Base-by-base conservation (phyloP, 202 grass and related monocot species). In the Tripidium arundinaceum region DNA sequence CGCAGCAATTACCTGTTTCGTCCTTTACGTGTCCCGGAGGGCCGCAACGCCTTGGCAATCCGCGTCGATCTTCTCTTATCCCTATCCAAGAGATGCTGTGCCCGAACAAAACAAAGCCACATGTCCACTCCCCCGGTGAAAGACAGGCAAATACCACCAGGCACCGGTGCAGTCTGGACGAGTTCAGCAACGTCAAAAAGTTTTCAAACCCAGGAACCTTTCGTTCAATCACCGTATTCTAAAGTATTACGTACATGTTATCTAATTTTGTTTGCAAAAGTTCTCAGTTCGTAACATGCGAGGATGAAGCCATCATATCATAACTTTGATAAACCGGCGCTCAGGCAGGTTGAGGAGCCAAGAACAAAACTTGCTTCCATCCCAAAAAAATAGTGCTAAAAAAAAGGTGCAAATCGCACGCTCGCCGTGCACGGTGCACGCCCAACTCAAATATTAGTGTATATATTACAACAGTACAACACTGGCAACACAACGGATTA, bases 11-110 rank as follows among this genome's bases (percentile, higher is more conserved):
- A n/a, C n/a, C n/a, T n/a, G n/a, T n/a, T n/a, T n/a, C n/a, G n/a
- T n/a, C n/a, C n/a, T n/a, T n/a, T n/a, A n/a, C n/a, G 73, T 82
- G 79, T 87, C 28, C 45, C 31, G 33, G 34, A 57, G 66, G 63
- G 45, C 8, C 31, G 8, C 63, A 29, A 38, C 71, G 86, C 70
- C n/a, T 63, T 79, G 16, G 75, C 62, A 24, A 83, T 31, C 39
- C 22, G 68, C 75, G 8, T 83, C 74, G 49, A 84, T 63, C 69
- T 4, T 75, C 50, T 75, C 64, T 61, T 61, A 43, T 77, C 76
- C 42, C 34, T 80, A 76, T 88, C 63, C 81, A n/a, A n/a, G n/a
- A n/a, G n/a, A n/a, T n/a, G n/a, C n/a, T n/a, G n/a, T n/a, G n/a
- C n/a, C n/a, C n/a, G n/a, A n/a, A n/a, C n/a, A n/a, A 47, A 34